These are phyloP conservation scores for Ogataea ganodermae DNA, from an alignment of 805 yeast species.

Conservation along the genomic window DNA sequence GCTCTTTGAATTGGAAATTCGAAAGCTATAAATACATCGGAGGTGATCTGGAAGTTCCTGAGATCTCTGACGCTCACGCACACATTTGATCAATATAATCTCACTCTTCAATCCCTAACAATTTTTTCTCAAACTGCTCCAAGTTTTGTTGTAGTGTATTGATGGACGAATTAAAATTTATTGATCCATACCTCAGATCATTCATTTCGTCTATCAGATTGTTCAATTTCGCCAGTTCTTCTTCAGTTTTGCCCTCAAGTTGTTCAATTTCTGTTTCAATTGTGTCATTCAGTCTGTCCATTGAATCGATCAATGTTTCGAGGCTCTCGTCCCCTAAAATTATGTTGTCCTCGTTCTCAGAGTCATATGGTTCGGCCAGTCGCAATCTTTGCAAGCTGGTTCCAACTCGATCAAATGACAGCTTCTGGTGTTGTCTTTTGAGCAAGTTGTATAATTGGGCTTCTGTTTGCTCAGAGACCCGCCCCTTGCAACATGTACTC, in stretches of 20 bases:
- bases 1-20: slow-evolving; percentile 81
- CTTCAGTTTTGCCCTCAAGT: slow-evolving; percentile 21
- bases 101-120: slow-evolving; percentile 8
- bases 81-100: slow-evolving; percentile 19
- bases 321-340: slow-evolving; percentile 23
- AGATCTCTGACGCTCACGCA: slow-evolving; percentile 21
- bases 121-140: slow-evolving; percentile 21
- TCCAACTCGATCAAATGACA: slow-evolving; percentile 13
- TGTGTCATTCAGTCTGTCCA: slow-evolving; percentile 32
- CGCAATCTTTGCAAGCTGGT: slow-evolving; percentile 15
- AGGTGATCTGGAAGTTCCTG: slow-evolving; percentile 14
- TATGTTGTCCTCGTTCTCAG: slow-evolving; percentile 6
- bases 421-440: slow-evolving; percentile 17
- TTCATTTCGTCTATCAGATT: slow-evolving; percentile 32
- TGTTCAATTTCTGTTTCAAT: slow-evolving; percentile 29
- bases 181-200: slow-evolving; percentile 33
- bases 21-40: slow-evolving; percentile 43
- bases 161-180: slow-evolving; percentile 23
- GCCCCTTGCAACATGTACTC: slow-evolving; percentile 10
- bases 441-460: slow-evolving; percentile 22
- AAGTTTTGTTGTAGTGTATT: slow-evolving; percentile 21
- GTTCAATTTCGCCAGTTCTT: slow-evolving; percentile 23
- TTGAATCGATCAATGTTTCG: slow-evolving; percentile 19
- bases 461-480: slow-evolving; percentile 4
- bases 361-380: slow-evolving; percentile 12